Percentiles rank a stretch among this genome's conserved stretches.
Conservation (phyloP, 2,329 filamentous ascomycete genomes). For the Claviceps humidiphila region DNA sequence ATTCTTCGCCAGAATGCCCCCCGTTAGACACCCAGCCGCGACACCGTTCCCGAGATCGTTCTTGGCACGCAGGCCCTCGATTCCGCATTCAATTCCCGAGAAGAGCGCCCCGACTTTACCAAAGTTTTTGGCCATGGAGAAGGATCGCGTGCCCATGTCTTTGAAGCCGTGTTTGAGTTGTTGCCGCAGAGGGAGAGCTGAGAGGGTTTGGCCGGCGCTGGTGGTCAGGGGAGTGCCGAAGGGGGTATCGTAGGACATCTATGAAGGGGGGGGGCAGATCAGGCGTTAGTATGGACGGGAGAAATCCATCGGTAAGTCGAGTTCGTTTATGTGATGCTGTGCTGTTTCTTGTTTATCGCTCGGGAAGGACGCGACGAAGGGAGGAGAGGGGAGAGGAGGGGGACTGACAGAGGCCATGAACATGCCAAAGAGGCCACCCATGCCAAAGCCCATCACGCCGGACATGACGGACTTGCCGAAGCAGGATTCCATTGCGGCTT, state of each 20-base stretch:
- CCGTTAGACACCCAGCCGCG: conserved; percentile 78
- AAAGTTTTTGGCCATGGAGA: conserved; percentile 83
- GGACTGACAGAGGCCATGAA: conserved; percentile 88
- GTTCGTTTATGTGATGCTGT: background rate
- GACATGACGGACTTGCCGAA: conserved; percentile 78
- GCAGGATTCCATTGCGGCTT: conserved; percentile 82
- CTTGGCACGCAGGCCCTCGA: conserved; percentile 84
- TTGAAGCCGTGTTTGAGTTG: conserved; percentile 79
- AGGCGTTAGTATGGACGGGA: background rate
- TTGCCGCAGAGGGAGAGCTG: conserved; percentile 64
- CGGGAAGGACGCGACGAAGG: background rate
- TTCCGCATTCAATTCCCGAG: conserved; percentile 85
- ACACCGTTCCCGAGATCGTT: conserved; percentile 87
- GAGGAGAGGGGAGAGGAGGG: background rate
- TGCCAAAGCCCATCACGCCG: conserved; percentile 84
- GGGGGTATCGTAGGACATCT: conserved; percentile 98
- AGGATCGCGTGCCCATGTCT: conserved; percentile 83
- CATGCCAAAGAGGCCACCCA: conserved; percentile 86
- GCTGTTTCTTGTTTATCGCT: background rate
- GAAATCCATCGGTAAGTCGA: no score
- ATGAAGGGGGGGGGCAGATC: background rate
- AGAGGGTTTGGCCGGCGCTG: conserved; percentile 23
- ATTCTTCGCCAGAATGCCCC: conserved; percentile 72
- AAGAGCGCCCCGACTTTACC: conserved; percentile 86
- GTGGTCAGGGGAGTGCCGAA: conserved; percentile 42